A percentile compares a stretch with the other conserved stretches of the same genome.
phyloP scores from a whole-genome alignment of 2,329 filamentous ascomycete species.

The Delphinella strobiligena region DNA sequence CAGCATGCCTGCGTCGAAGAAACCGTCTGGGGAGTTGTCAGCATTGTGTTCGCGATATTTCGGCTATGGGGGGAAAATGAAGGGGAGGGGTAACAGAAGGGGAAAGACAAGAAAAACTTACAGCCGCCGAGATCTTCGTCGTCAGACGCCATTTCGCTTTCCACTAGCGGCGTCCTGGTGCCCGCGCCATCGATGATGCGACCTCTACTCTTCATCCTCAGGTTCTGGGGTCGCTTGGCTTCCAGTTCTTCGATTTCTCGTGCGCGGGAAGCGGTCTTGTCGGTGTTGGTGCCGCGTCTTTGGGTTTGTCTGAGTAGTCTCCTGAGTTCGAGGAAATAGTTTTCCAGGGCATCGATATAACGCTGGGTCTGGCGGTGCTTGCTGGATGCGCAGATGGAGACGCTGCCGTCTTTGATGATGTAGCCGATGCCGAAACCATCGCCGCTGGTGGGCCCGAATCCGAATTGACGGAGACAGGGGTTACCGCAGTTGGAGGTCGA shows the following conservation, averaged over 20 bases:
- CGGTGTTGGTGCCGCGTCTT: constrained; percentile 39
- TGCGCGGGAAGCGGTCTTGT: constrained; percentile 44
- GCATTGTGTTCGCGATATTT: neutral
- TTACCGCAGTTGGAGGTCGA: constrained; percentile 99
- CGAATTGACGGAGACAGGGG: constrained; percentile 85
- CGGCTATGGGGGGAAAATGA: neutral
- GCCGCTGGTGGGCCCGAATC: constrained; percentile 86
- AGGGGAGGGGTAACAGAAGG: neutral
- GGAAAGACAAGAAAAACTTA: constrained; percentile 43
- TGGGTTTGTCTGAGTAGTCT: constrained; percentile 65
- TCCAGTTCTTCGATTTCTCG: constrained; percentile 49
- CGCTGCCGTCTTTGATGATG: constrained; percentile 90
- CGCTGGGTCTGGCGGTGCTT: constrained; percentile 90
- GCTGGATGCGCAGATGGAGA: constrained; percentile 82
- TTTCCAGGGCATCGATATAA: constrained; percentile 80
- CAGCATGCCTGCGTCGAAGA: constrained; percentile 95
- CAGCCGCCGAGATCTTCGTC: constrained; percentile 87
- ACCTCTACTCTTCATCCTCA: constrained; percentile 58
- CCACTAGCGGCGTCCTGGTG: constrained; percentile 46
- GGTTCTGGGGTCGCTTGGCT: constrained; percentile 34
- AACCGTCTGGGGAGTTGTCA: constrained; percentile 57
- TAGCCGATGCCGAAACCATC: constrained; percentile 97
- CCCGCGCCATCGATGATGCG: constrained; percentile 48
- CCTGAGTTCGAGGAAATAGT: constrained; percentile 80
- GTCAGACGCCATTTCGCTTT: constrained; percentile 62